Evolutionary conservation across 306 rosid species (phyloP), one percentile per base, ranked within the genome.

Genomic region (Argentina anserina): DNA sequence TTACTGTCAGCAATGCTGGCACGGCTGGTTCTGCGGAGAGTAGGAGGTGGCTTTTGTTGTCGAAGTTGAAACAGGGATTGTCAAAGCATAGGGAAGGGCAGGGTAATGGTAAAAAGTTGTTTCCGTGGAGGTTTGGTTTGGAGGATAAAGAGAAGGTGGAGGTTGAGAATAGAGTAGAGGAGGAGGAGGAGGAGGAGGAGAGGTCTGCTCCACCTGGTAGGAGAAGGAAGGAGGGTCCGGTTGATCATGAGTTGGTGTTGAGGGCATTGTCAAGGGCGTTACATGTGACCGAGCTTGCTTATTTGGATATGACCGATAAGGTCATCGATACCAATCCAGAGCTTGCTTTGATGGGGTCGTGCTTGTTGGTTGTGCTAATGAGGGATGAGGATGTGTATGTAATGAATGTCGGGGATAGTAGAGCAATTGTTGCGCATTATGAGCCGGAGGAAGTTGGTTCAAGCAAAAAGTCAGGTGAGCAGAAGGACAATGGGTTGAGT

Each of bases 361-460:
- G 97, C 62, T 82, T 91, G 71, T 75, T 91, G 73, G 97, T 76
- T 71, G 97, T 79, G 77, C 87, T 91, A 69, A 91, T 91, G 97
- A 91, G 97, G 87, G 96, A 89, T 65, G 96, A 89, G 72, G 97
- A 91, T 80, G 97, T 91, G 47, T 91, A 91, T 77, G 95, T 91
- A 68, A 93, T 93, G 97, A 93, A 90, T 85, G 88, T 93, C n/a
- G 98, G 98, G 75, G 98, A 93, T 74, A 93, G 98, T 71, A 82
- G 98, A 25, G 97, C 98, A 21, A 86, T 93, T 23, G 94, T 90
- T 49, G 87, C 78, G 0, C 97, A 90, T 67, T 89, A 79, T 67
- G 89, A 84, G 71, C 83, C 81, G n/a, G 89, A 81, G 76, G 89
- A 86, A 78, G 84, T 78, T 64, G 74, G 73, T 52, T 83, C 87